Conservation (phyloP, 2,329 filamentous ascomycete species). For the Botrytis squamosa region DNA sequence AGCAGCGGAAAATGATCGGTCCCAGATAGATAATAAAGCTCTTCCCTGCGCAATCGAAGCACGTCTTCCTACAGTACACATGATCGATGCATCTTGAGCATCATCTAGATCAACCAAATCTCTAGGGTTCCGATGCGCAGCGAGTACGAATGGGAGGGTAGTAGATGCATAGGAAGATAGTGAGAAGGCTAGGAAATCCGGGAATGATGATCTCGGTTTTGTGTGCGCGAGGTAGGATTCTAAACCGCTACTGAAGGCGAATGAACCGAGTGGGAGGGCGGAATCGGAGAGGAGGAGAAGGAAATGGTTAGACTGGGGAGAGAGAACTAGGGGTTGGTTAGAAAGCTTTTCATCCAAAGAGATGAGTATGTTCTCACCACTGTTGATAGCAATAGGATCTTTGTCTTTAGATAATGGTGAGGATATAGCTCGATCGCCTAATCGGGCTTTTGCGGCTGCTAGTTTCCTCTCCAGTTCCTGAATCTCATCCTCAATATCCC, state of each 20-base stretch:
- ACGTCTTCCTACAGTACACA: conserved; percentile 75
- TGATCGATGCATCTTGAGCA: conserved; percentile 69
- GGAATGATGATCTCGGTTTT: conserved; percentile 51
- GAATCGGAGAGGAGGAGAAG: conserved; percentile 78
- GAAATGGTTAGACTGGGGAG: conserved; percentile 52
- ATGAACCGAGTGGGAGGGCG: conserved; percentile 78
- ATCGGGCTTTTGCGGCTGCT: conserved; percentile 44
- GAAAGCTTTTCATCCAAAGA: background rate
- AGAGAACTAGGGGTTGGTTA: conserved; percentile 29
- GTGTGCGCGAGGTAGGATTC: conserved; percentile 79
- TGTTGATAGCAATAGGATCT: conserved; percentile 24
- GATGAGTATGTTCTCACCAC: background rate
- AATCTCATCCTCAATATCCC: conserved; percentile 52
- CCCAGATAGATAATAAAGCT: conserved; percentile 74
- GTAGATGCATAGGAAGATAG: conserved; percentile 69
- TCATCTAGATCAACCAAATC: conserved; percentile 64
- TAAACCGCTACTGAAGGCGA: conserved; percentile 79
- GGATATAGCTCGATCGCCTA: conserved; percentile 40
- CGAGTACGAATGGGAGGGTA: conserved; percentile 71
- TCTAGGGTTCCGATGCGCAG: conserved; percentile 58
- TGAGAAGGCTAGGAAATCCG: conserved; percentile 67
- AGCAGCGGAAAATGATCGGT: conserved; percentile 59
- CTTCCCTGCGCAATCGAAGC: conserved; percentile 75
- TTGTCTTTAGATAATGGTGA: conserved; percentile 27
- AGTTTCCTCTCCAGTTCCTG: conserved; percentile 52